phyloP scores from a whole-genome alignment of 2,329 filamentous ascomycete species.

The Metarhizium humberi region DNA sequence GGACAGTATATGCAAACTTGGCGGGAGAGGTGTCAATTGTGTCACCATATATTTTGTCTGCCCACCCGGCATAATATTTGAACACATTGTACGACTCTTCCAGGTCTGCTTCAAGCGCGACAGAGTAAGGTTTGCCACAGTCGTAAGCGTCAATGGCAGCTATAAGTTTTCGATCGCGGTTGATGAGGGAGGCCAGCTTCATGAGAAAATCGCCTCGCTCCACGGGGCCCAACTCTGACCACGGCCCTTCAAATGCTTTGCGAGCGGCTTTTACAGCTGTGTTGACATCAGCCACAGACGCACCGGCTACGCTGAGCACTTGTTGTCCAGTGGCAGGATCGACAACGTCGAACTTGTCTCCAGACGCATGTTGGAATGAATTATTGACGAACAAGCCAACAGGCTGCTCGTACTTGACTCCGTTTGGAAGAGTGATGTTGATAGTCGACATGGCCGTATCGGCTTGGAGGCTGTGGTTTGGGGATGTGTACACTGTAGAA shows the following conservation, averaged over 20 bases:
- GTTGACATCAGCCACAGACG: constrained; percentile 8
- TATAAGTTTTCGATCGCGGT: constrained; percentile 44
- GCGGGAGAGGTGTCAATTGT: constrained; percentile 59
- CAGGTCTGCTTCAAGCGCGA: constrained; percentile 58
- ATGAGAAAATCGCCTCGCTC: background rate
- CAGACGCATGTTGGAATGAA: constrained; percentile 14
- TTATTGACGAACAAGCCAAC: constrained; percentile 20
- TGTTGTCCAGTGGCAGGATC: constrained; percentile 14
- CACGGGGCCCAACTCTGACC: background rate
- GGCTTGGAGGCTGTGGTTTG: background rate
- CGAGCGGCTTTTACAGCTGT: constrained; percentile 10
- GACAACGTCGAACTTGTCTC: constrained; percentile 13
- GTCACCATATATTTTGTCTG: constrained; percentile 70
- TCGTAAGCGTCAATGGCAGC: constrained; percentile 67
- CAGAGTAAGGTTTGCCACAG: constrained; percentile 59
- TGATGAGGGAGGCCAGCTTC: constrained; percentile 63
- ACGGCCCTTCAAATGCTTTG: constrained; percentile 12
- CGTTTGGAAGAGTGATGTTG: constrained; percentile 15
- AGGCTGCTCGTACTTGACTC: constrained; percentile 27
- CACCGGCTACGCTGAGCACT: constrained; percentile 12
- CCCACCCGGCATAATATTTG: constrained; percentile 70
- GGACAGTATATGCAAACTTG: constrained; percentile 68
- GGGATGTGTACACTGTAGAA: no score
- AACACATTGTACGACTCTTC: constrained; percentile 33
- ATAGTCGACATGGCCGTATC: constrained; percentile 5